These are phyloP conservation scores for Populus hybrid DNA, from an alignment of 441 rosid species.

Conservation along the genomic window DNA sequence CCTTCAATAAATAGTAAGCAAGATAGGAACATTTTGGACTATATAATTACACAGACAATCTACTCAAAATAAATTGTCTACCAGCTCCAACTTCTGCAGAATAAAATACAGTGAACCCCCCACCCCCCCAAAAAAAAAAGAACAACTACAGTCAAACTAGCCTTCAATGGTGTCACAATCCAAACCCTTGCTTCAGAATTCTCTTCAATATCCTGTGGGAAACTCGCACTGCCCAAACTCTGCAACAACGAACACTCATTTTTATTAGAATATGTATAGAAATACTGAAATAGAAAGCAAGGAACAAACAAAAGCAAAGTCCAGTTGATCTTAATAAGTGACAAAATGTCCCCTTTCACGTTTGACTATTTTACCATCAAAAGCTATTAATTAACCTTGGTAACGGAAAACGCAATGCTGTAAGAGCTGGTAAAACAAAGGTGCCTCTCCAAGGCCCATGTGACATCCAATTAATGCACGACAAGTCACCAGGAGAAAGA, in stretches of 20 bases:
- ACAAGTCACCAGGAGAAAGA: constrained; percentile 15
- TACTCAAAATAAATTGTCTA: not conserved
- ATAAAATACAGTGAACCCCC: constrained; percentile 7
- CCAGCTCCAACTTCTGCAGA: constrained; percentile 6
- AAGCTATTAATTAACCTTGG: too few relatives aligned
- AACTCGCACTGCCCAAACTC: constrained; percentile 68
- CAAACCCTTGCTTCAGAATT: not conserved
- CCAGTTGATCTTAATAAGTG: not conserved
- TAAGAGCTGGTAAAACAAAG: too few relatives aligned
- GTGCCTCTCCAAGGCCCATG: too few relatives aligned
- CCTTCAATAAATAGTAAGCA: not conserved
- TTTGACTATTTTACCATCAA: too few relatives aligned
- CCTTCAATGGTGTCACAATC: not conserved
- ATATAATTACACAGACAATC: not conserved
- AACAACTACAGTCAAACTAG: not conserved
- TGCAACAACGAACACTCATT: constrained; percentile 26
- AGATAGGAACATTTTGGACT: not conserved
- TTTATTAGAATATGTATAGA: not conserved
- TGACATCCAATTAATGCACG: not conserved
- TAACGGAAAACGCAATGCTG: too few relatives aligned
- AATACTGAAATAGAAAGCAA: too few relatives aligned
- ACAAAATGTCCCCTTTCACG: too few relatives aligned
- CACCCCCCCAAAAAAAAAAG: not conserved
- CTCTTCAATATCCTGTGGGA: constrained; percentile 65
- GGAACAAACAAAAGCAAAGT: too few relatives aligned